Percentiles rank a stretch among this genome's conserved stretches.
Conservation (phyloP, 768 basidiomycete species). For the Agaricus sinodeliciosus region DNA sequence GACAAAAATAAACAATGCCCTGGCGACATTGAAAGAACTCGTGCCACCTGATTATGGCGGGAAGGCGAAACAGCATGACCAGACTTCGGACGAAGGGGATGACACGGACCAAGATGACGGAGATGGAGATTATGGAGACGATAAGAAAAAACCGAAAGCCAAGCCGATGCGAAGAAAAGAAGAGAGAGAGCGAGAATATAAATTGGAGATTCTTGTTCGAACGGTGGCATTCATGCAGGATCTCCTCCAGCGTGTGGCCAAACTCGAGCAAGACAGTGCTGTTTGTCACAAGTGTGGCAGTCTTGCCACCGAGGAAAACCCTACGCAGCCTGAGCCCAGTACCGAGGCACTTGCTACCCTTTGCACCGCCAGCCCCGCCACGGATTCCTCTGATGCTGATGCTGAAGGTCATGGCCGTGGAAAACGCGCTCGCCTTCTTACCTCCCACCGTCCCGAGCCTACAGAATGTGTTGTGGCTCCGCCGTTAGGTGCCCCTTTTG, state of each 20-base stretch:
- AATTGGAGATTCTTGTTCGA: constrained; percentile 82
- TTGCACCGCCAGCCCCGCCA: neutral
- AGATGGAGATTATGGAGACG: constrained; percentile 25
- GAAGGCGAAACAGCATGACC: constrained; percentile 15
- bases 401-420: neutral
- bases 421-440: neutral
- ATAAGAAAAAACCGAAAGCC: constrained; percentile 22
- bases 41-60: constrained; percentile 56
- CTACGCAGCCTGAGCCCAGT: neutral
- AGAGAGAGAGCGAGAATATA: constrained; percentile 81
- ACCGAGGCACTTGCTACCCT: constrained; percentile 13
- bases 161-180: constrained; percentile 39
- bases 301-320: neutral
- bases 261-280: constrained; percentile 25
- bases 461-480: constrained; percentile 9
- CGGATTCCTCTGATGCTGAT: neutral
- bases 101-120: constrained; percentile 27
- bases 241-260: constrained; percentile 47
- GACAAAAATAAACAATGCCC: constrained; percentile 93
- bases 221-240: constrained; percentile 77
- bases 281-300: constrained; percentile 9
- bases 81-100: constrained; percentile 30
- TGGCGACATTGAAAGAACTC: constrained; percentile 68
- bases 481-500: constrained; percentile 7
- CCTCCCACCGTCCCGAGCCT: neutral